Conservation (phyloP, 2,329 filamentous ascomycete species). For the Claviceps sp. region DNA sequence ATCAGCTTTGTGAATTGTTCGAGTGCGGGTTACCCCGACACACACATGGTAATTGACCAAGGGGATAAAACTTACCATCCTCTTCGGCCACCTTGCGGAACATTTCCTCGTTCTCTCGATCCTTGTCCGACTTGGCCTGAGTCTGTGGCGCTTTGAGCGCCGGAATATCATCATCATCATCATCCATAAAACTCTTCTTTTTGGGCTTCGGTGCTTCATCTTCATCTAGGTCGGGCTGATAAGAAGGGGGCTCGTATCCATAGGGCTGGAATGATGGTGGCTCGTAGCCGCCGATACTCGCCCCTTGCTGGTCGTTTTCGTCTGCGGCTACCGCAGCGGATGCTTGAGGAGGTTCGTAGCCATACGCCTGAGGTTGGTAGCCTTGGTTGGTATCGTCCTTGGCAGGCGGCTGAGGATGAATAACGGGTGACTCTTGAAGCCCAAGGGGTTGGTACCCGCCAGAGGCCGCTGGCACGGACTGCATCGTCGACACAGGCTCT, state of each 20-base stretch:
- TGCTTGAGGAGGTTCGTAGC: slow-evolving; percentile 32
- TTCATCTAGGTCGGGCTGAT: slow-evolving; percentile 37
- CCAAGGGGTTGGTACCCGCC: slow-evolving; percentile 18
- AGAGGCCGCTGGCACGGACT: slow-evolving; percentile 3
- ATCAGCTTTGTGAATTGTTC: background rate
- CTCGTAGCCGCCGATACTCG: slow-evolving; percentile 37
- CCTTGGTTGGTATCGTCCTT: slow-evolving; percentile 14
- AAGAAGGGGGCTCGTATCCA: slow-evolving; percentile 40
- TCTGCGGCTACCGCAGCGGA: slow-evolving; percentile 13
- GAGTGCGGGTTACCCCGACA: too few species aligned
- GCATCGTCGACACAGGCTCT: background rate
- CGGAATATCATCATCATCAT: slow-evolving; percentile 55
- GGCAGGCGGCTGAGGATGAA: slow-evolving; percentile 7
- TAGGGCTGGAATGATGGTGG: slow-evolving; percentile 49
- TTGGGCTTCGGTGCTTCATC: slow-evolving; percentile 45
- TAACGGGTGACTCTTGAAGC: slow-evolving; percentile 13
- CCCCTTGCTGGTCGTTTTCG: slow-evolving; percentile 12
- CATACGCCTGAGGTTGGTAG: slow-evolving; percentile 36
- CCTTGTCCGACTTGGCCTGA: slow-evolving; percentile 54
- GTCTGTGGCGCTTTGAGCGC: slow-evolving; percentile 31
- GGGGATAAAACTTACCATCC: slow-evolving; percentile 38
- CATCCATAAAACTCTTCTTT: slow-evolving; percentile 70
- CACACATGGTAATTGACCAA: too few species aligned
- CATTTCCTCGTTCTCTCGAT: slow-evolving; percentile 71
- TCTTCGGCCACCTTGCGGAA: slow-evolving; percentile 74